phyloP scores from a whole-genome alignment of 1,284 basidiomycete species.

The Ceratobasidium sp. region DNA sequence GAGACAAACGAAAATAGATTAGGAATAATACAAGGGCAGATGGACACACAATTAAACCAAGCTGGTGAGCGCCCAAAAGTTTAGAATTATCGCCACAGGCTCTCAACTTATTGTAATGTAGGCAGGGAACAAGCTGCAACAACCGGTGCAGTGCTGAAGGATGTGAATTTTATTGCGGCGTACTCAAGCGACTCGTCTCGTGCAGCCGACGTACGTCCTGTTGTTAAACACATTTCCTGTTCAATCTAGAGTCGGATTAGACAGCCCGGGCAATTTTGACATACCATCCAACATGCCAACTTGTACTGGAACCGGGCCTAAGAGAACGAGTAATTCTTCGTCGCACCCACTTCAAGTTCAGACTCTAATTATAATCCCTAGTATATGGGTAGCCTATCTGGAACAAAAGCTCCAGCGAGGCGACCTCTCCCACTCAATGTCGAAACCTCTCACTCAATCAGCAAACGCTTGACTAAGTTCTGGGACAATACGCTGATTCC shows the following conservation, averaged over 20 bases:
- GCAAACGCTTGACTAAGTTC: conserved; percentile 17
- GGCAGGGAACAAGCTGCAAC: conserved; percentile 46
- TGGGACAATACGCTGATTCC: conserved; percentile 35
- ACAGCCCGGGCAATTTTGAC: conserved; percentile 47
- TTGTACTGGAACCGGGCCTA: conserved; percentile 33
- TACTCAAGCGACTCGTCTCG: conserved; percentile 48
- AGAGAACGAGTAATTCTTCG: conserved; percentile 46
- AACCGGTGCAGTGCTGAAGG: conserved; percentile 32
- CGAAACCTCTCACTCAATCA: conserved; percentile 16
- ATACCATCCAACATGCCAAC: conserved; percentile 34
- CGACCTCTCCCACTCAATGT: conserved; percentile 35
- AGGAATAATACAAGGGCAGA: conserved; percentile 51
- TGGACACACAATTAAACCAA: conserved; percentile 50
- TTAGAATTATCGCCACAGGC: background rate
- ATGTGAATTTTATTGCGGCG: conserved; percentile 43
- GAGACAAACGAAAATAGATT: conserved; percentile 49
- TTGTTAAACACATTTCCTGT: background rate
- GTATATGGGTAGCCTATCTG: conserved; percentile 45
- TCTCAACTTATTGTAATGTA: background rate
- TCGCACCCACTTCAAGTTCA: background rate
- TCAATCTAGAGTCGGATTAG: conserved; percentile 24
- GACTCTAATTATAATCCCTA: background rate
- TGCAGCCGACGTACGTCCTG: conserved; percentile 47
- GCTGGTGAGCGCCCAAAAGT: conserved; percentile 24
- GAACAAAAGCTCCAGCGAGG: conserved; percentile 36